Evolutionary conservation across 2,329 filamentous ascomycete genomes (phyloP).

Genomic region (Furcasterigmium sp.): DNA sequence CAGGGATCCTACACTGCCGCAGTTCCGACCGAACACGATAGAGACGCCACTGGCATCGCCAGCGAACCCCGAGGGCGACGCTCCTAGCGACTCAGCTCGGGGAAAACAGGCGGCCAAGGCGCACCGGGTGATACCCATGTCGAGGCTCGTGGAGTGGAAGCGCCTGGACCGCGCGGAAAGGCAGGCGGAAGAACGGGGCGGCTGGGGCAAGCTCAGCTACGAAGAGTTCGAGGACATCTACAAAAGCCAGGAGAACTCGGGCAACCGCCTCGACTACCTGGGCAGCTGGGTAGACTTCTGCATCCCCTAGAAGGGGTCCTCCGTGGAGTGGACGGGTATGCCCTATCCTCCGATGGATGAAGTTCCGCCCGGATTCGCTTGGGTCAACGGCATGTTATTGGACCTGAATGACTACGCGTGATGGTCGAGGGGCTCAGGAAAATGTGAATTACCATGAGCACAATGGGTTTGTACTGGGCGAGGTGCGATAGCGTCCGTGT

Average conservation of each 20-base stretch:
- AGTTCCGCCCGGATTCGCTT: too few species aligned
- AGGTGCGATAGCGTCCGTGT: too few species aligned
- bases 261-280: slow-evolving; percentile 69
- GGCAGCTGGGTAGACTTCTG: slow-evolving; percentile 87
- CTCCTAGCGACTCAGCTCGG: too few species aligned
- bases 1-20: slow-evolving; percentile 61
- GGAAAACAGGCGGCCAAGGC: neutral
- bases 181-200: slow-evolving; percentile 67
- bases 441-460: too few species aligned
- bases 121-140: neutral
- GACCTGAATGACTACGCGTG: too few species aligned
- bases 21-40: slow-evolving; percentile 57
- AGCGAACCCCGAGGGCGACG: neutral
- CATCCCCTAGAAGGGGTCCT: slow-evolving; percentile 46
- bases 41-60: slow-evolving; percentile 5
- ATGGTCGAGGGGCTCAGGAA: too few species aligned
- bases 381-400: too few species aligned
- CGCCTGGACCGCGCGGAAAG: slow-evolving; percentile 59
- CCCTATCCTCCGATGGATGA: too few species aligned
- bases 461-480: too few species aligned
- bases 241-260: slow-evolving; percentile 57
- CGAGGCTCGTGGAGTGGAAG: slow-evolving; percentile 40
- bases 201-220: slow-evolving; percentile 71
- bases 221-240: slow-evolving; percentile 76
- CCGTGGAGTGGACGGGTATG: too few species aligned